phyloP scores from a whole-genome alignment of 768 basidiomycete genomes.

The Tricholoma sp. region DNA sequence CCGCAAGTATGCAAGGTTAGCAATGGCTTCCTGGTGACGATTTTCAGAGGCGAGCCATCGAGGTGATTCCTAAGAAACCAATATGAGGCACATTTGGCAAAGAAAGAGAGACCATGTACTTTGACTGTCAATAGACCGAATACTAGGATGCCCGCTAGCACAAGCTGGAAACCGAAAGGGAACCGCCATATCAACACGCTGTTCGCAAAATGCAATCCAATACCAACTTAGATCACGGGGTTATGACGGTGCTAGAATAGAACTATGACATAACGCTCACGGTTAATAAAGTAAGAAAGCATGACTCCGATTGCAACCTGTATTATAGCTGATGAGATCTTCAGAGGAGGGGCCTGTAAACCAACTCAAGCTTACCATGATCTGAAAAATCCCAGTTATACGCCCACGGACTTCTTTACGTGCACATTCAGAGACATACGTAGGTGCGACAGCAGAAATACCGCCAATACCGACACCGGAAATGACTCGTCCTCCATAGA shows the following conservation, averaged over 20 bases:
- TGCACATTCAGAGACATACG: slow-evolving; percentile 83
- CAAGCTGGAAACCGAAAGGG: slow-evolving; percentile 75
- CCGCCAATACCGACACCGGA: slow-evolving; percentile 80
- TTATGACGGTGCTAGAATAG: not conserved
- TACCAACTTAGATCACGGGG: slow-evolving; percentile 43
- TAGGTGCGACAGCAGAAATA: slow-evolving; percentile 76
- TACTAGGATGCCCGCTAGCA: slow-evolving; percentile 69
- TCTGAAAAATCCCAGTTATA: slow-evolving; percentile 82
- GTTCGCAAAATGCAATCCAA: slow-evolving; percentile 46
- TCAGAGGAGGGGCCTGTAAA: not conserved
- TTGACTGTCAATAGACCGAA: slow-evolving; percentile 65
- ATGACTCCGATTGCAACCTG: slow-evolving; percentile 75
- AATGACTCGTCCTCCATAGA: slow-evolving; percentile 78
- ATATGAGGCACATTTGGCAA: not conserved
- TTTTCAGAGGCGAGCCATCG: slow-evolving; percentile 70
- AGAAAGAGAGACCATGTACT: slow-evolving; percentile 21
- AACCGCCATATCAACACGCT: slow-evolving; percentile 59
- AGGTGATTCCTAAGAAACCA: slow-evolving; percentile 54
- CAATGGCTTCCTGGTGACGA: slow-evolving; percentile 45
- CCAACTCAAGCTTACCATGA: slow-evolving; percentile 65
- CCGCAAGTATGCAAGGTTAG: slow-evolving; percentile 65
- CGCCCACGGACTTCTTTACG: slow-evolving; percentile 85
- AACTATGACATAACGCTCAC: slow-evolving; percentile 31
- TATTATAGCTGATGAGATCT: not conserved
- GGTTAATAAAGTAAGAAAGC: slow-evolving; percentile 79